Evolutionary conservation across 1,284 basidiomycete species (phyloP), one percentile per base, ranked within the genome.

Genomic region (Caloboletus firmus): DNA sequence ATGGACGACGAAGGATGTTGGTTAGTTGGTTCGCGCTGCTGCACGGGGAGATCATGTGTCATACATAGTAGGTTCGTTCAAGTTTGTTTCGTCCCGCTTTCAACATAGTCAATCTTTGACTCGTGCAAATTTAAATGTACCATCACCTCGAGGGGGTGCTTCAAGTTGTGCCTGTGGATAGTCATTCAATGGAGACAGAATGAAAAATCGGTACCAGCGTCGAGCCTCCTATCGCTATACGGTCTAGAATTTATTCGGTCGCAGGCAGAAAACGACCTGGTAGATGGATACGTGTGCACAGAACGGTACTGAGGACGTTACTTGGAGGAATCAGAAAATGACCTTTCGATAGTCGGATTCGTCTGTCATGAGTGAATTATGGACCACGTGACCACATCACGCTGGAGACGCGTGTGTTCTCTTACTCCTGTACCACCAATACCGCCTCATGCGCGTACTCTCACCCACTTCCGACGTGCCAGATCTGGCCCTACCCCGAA

Each of bases 11-110:
- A 56, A 64, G 13, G 72, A 72, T 51, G 72, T 73, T 24, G 75
- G 65, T 0, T 75, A n/a, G n/a, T n/a, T n/a, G 69, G 73, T 70
- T 70, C 40, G 60, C 59, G 8, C 2, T 73, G 18, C 40, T 72
- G 36, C 65, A 73, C 37, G 70, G 75, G 4, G 73, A 76, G 58
- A 60, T 76, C 48, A 57, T 70, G 24, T 66, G 56, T 48, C 62
- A 47, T 3, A 56, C 39, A 15, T 63, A 50, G n/a, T 58, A 53
- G 22, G 36, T 17, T 7, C 22, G 20, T 30, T 13, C 10, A n/a
- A n/a, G n/a, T n/a, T n/a, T n/a, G 7, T 32, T 20, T n/a, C 22
- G 15, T 24, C 5, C 20, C 3, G 34, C 8, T 24, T 11, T 24
- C 10, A 4, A 15, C 7, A 17, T 10, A 10, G 9, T 13, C 18